Evolutionary conservation across 129 eudicot species (phyloP), one percentile per base, ranked within the genome.

Genomic region (Flaveria trinervia): DNA sequence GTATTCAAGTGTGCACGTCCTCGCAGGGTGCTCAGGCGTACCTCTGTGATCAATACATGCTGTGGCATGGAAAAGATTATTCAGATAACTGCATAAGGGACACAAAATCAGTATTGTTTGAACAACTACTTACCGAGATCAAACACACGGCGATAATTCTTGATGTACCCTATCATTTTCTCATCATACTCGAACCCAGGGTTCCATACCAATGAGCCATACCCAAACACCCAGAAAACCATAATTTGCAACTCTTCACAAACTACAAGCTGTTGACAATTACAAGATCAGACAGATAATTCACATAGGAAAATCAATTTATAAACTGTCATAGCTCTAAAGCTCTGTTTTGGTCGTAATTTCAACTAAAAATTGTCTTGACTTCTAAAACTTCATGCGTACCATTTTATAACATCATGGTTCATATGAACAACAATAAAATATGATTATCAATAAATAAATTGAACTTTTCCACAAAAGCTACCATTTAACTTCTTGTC

Each of bases 31-130:
- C 65, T 94, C 92, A 11, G 97, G 97, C 2, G 98, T 94, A 41
- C 98, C 98, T 82, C 98, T 83, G 68, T 94, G 98, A 78, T 94
- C 98, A 70, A 94, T 94, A 88, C 98, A 94, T 4, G 97, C 98
- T 94, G 92, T 72, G 18, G 61, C 36, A 75, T 78, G n/a, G 25
- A 46, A 11, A 9, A 13, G 30, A 44, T 33, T 9, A 41, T 39
- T 17, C 49, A 43, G 76, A 0, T 60, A 28, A 80, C 52, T 25
- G 20, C 41, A 11, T 17, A 65, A 14, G 23, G 14, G 17, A 26
- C 44, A 16, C 4, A 33, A 17, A 52, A 3, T 8, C 0, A 28
- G 0, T 11, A 50, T 8, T 49, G 17, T 0, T 15, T 51, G 61
- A 18, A 28, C 14, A 69, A 45, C 0, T 30, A 8, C 88, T 52